Evolutionary conservation across 2,329 filamentous ascomycete species (phyloP).

Genomic region (Botrytis medusae): DNA sequence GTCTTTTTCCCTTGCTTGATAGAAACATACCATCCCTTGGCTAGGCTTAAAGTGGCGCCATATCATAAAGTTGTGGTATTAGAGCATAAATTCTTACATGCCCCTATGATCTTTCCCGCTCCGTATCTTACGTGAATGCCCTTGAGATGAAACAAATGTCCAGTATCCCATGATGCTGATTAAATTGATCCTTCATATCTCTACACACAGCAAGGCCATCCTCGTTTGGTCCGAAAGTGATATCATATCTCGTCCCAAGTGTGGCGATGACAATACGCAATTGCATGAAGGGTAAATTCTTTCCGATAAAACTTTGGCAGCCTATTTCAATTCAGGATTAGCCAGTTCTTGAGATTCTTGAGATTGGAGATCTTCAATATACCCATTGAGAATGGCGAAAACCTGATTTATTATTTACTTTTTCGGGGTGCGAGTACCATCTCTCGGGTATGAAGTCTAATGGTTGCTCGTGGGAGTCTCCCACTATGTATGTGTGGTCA

Average conservation of each 20-base stretch:
- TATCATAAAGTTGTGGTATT: not conserved
- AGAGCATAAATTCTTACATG: not conserved
- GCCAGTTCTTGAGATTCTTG: not conserved
- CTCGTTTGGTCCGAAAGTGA: not conserved
- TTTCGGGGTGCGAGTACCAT: constrained; percentile 31
- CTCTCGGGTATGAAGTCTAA: constrained; percentile 39
- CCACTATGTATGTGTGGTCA: not conserved
- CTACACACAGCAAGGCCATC: not conserved
- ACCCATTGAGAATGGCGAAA: constrained; percentile 36
- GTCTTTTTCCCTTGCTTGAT: no score
- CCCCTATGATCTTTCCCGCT: not conserved
- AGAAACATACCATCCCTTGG: not conserved
- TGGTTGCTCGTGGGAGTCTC: not conserved
- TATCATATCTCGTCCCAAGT: not conserved
- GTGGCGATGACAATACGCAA: constrained; percentile 34
- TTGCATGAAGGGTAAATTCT: constrained; percentile 39
- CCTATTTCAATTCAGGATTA: not conserved
- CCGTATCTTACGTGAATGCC: not conserved
- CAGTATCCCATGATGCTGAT: not conserved
- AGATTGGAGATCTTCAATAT: constrained; percentile 22
- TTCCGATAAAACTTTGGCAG: constrained; percentile 34
- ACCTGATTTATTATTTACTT: constrained; percentile 32
- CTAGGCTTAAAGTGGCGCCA: not conserved
- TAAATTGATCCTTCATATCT: not conserved
- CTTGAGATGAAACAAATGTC: no score